A percentile compares a stretch with the other conserved stretches of the same genome.
phyloP scores from a whole-genome alignment of 2,329 filamentous ascomycete genomes.

The Trichoderma sp. region DNA sequence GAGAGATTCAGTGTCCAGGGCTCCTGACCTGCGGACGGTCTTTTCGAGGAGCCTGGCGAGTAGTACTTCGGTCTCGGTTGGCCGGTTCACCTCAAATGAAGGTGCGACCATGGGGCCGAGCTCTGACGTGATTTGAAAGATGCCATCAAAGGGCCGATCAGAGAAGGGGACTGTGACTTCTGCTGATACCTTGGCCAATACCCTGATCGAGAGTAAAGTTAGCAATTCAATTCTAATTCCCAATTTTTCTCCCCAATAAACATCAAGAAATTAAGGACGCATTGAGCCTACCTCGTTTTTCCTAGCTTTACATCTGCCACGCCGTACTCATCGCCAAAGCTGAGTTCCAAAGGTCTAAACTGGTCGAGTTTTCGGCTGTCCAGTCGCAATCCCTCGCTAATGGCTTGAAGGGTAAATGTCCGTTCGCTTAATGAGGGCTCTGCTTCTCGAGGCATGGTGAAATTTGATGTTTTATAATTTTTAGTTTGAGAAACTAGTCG shows the following conservation, averaged over 20 bases:
- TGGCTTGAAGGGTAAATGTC: constrained; percentile 79
- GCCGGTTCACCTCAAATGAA: constrained; percentile 81
- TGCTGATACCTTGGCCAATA: constrained; percentile 82
- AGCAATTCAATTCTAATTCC: not conserved
- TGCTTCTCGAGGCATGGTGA: constrained; percentile 84
- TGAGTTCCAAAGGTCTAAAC: constrained; percentile 74
- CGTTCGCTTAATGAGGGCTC: constrained; percentile 88
- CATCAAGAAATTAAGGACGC: not conserved
- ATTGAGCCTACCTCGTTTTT: constrained; percentile 72
- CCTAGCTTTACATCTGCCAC: constrained; percentile 84
- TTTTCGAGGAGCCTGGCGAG: constrained; percentile 90
- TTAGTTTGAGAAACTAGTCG: constrained; percentile 22
- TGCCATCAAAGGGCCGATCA: constrained; percentile 91
- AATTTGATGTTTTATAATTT: constrained; percentile 27
- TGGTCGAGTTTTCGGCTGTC: constrained; percentile 82
- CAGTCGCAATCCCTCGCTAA: constrained; percentile 77
- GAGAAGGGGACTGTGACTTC: constrained; percentile 83
- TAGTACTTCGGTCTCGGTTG: constrained; percentile 80
- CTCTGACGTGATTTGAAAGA: constrained; percentile 90
- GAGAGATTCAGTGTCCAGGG: constrained; percentile 91
- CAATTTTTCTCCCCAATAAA: not conserved
- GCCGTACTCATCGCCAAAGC: constrained; percentile 89
- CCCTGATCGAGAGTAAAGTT: constrained; percentile 50
- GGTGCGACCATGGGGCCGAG: constrained; percentile 91
- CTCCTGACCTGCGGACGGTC: constrained; percentile 86